Percentiles rank a stretch among this genome's conserved stretches.
Conservation (phyloP, 352 stramenopile species). For the Pythium coloratum region DNA sequence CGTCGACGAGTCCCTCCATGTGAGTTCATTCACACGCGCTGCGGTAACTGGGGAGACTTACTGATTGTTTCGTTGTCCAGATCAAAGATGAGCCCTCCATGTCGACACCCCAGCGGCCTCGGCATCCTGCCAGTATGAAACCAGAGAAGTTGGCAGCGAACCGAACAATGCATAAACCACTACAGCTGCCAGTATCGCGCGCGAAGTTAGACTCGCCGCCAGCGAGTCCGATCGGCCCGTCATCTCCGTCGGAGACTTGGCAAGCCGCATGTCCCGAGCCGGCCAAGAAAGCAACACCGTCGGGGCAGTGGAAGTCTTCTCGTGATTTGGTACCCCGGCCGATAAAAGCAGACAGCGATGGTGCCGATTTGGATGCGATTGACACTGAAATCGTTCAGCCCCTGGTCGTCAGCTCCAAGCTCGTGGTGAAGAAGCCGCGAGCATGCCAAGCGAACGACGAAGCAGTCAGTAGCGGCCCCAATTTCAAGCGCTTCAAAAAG, state of each 20-base stretch:
- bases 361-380: background rate
- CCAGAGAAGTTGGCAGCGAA: background rate
- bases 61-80: background rate
- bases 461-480: conserved; percentile 28
- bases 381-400: conserved; percentile 17
- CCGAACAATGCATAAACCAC: background rate
- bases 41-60: background rate
- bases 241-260: background rate
- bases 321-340: conserved; percentile 13
- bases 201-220: background rate
- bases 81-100: conserved; percentile 24
- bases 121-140: background rate
- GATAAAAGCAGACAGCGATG: background rate
- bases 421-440: conserved; percentile 51
- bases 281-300: background rate
- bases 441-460: background rate
- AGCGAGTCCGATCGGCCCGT: background rate
- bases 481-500: conserved; percentile 89
- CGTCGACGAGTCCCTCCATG: background rate
- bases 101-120: background rate
- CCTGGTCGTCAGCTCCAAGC: conserved; percentile 45
- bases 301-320: conserved; percentile 18
- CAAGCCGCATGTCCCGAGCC: background rate
- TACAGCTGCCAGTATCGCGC: background rate
- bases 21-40: background rate